Evolutionary conservation across 2,329 filamentous ascomycete species (phyloP), one percentile per base, ranked within the genome.

Genomic region (Colletotrichum liaoningense): DNA sequence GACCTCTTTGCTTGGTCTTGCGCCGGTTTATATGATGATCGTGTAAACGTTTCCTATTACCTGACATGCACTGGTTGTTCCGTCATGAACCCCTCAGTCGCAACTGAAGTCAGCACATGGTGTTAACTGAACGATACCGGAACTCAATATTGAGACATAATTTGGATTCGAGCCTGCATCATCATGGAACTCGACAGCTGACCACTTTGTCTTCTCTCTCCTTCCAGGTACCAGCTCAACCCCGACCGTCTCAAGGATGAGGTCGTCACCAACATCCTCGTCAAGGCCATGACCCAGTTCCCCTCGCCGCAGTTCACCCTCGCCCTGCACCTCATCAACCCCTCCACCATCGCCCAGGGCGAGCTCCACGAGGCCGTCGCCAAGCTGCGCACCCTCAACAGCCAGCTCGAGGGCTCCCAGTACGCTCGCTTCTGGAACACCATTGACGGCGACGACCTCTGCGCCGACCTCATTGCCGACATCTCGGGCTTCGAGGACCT

Each of bases 21-120:
- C 35, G 54, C 57, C 63, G 70, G 74, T 73, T 77, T 77, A 72
- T 76, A 89, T 94, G 94, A 97, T 95, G 94, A 95, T 87, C 88
- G 84, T 86, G 86, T 91, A 85, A 93, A 97, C 94, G 95, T 98
- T 98, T 97, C 94, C 94, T 98, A 97, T 98, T 98, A 97, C 91
- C 94, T 94, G 95, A 97, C 85, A 65, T 73, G 71, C 84, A 86
- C 84, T 83, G 86, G 82, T 83, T 85, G 86, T 84, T 72, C 83
- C 80, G 88, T 87, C 89, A 90, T 87, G 87, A 83, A 85, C 87
- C 84, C 46, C 54, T 83, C 84, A 78, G 80, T 81, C 81, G 80
- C 84, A 84, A 81, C 84, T 94, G 93, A 95, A 92, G 93, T 90
- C 84, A 87, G 83, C 81, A 84, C 89, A 74, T 52, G 57, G 67